Evolutionary conservation across 164 flowering plant genomes (phyloP).

Genomic region (Cinnamomum micranthum): DNA sequence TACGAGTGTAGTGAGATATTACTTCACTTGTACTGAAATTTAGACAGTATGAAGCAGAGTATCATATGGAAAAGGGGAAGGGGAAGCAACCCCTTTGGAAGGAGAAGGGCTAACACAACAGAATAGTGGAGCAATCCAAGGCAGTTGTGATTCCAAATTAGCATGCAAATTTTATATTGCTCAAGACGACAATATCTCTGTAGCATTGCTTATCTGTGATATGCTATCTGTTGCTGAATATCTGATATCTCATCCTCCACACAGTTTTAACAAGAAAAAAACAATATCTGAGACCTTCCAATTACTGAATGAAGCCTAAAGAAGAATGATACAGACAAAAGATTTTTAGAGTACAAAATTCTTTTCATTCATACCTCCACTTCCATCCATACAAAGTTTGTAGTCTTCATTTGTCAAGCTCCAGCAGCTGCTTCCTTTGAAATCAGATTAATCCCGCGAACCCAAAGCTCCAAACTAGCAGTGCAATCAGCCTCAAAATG

Average conservation of each 20-base stretch:
- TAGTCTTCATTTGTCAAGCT: slow-evolving; percentile 1
- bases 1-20: no score
- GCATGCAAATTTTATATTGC: no score
- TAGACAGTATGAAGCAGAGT: no score
- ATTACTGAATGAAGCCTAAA: neutral
- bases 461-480: slow-evolving; percentile 62
- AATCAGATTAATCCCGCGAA: slow-evolving; percentile 60
- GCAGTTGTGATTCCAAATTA: no score
- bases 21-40: no score
- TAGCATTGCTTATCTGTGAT: no score
- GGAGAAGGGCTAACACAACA: no score
- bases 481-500: slow-evolving; percentile 59
- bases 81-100: no score
- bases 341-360: neutral
- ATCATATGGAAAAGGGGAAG: no score
- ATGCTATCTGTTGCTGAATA: neutral
- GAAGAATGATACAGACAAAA: neutral
- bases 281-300: neutral
- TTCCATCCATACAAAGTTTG: neutral
- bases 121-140: no score
- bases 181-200: no score
- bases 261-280: neutral
- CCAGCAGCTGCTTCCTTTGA: slow-evolving; percentile 28
- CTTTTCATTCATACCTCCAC: neutral
- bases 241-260: neutral